Conservation (phyloP, 257 asterid genomes). For the Solanum etuberosum region DNA sequence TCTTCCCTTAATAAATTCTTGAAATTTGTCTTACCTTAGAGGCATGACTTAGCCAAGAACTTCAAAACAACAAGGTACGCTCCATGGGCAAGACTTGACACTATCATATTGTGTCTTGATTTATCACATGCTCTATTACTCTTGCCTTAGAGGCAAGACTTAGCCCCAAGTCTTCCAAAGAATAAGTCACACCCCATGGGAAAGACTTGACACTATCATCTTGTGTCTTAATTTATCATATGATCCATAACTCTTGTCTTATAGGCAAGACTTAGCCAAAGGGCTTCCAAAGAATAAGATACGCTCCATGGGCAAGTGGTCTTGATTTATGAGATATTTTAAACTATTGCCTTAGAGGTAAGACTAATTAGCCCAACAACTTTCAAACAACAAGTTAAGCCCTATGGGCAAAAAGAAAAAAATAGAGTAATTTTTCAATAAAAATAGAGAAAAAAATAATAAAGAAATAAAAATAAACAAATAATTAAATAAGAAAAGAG, state of each 20-base stretch:
- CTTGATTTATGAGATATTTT: not conserved
- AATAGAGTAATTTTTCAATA: too few species aligned
- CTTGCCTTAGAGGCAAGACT: not conserved
- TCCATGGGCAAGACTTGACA: not conserved
- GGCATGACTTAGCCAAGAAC: not conserved
- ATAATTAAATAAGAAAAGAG: too few species aligned
- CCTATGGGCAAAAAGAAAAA: too few species aligned
- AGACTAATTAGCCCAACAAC: too few species aligned
- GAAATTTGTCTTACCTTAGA: not conserved
- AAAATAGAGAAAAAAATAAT: too few species aligned
- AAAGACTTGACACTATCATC: not conserved
- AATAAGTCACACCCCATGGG: not conserved
- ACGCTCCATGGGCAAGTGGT: not conserved
- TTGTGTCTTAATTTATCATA: not conserved
- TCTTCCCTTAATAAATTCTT: too few species aligned
- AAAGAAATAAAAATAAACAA: too few species aligned
- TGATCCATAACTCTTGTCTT: not conserved
- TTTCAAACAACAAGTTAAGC: too few species aligned
- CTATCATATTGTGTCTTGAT: not conserved
- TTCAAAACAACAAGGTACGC: not conserved
- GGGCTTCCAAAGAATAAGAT: not conserved
- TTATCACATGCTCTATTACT: not conserved
- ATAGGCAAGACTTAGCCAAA: not conserved
- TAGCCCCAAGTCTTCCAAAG: not conserved
- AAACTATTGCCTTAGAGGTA: too few species aligned